Percentiles rank a stretch among this genome's conserved stretches.
phyloP scores from a whole-genome alignment of 2,329 filamentous ascomycete species.

The Simplicillium aogashimaense region DNA sequence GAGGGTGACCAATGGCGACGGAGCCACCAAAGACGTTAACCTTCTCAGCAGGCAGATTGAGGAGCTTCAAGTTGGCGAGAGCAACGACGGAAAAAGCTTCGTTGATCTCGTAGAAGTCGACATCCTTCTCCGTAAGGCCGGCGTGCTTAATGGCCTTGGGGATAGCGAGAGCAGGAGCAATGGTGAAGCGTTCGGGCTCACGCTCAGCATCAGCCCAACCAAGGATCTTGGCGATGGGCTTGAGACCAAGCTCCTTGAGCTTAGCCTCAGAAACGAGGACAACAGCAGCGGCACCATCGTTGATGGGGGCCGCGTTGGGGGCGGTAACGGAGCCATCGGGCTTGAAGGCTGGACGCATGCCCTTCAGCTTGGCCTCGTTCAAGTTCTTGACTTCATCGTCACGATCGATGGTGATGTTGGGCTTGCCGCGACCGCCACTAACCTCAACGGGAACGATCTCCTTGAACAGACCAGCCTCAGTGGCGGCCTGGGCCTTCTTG shows the following conservation, averaged over 20 bases:
- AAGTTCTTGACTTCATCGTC: constrained; percentile 97
- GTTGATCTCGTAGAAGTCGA: constrained; percentile 98
- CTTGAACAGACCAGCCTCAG: constrained; percentile 70
- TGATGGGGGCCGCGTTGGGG: constrained; percentile 91
- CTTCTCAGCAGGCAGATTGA: constrained; percentile 69
- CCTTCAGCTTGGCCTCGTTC: constrained; percentile 71
- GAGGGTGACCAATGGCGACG: constrained; percentile 89
- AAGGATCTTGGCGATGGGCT: constrained; percentile 90
- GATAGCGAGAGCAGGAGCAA: constrained; percentile 83
- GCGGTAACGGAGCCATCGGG: constrained; percentile 86
- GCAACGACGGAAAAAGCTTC: constrained; percentile 97
- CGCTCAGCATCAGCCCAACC: constrained; percentile 95
- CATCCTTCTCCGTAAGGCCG: constrained; percentile 61
- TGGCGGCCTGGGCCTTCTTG: constrained; percentile 82
- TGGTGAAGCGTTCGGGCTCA: constrained; percentile 90
- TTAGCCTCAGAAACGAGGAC: constrained; percentile 92
- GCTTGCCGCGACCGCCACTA: constrained; percentile 82
- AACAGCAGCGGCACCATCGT: constrained; percentile 85
- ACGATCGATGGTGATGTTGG: constrained; percentile 64
- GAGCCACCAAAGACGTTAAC: constrained; percentile 94
- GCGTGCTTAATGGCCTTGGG: constrained; percentile 97
- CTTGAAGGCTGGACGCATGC: constrained; percentile 76
- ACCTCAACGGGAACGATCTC: constrained; percentile 91
- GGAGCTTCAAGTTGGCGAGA: constrained; percentile 89
- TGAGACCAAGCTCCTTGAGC: constrained; percentile 83